A percentile compares a stretch with the other conserved stretches of the same genome.
Evolutionary conservation across 2,329 filamentous ascomycete species (phyloP).

Genomic region (Venturia oleaginea): DNA sequence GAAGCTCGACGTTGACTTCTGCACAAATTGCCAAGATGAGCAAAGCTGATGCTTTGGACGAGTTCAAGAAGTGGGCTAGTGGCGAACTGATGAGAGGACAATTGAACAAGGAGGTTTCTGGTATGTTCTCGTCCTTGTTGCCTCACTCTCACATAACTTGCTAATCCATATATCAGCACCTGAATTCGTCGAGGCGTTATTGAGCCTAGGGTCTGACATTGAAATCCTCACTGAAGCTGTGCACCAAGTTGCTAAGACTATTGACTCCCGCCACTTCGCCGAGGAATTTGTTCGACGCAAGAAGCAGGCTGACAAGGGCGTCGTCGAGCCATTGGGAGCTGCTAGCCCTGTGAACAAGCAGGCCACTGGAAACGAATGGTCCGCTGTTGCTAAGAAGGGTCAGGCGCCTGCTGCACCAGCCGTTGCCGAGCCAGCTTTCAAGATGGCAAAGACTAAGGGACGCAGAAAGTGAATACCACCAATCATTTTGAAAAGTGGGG

Average conservation of each 20-base stretch:
- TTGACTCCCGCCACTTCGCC: constrained; percentile 87
- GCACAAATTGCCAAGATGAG: constrained; percentile 22
- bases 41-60: constrained; percentile 64
- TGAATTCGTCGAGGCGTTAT: constrained; percentile 67
- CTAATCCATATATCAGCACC: constrained; percentile 49
- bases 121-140: constrained; percentile 37
- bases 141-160: constrained; percentile 1
- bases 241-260: constrained; percentile 76
- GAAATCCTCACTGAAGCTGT: constrained; percentile 84
- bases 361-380: constrained; percentile 55
- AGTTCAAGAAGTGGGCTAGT: constrained; percentile 90
- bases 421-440: constrained; percentile 7
- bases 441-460: constrained; percentile 13
- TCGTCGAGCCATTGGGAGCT: constrained; percentile 61
- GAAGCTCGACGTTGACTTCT: constrained; percentile 38
- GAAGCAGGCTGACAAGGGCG: constrained; percentile 85
- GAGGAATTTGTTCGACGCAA: constrained; percentile 91
- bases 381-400: constrained; percentile 87
- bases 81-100: constrained; percentile 64
- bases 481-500: background rate
- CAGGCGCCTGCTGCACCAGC: background rate
- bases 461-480: constrained; percentile 7
- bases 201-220: constrained; percentile 65
- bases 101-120: constrained; percentile 56
- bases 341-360: constrained; percentile 42